Evolutionary conservation across 352 stramenopile species (phyloP).

Genomic region (Pythium phragmitis): DNA sequence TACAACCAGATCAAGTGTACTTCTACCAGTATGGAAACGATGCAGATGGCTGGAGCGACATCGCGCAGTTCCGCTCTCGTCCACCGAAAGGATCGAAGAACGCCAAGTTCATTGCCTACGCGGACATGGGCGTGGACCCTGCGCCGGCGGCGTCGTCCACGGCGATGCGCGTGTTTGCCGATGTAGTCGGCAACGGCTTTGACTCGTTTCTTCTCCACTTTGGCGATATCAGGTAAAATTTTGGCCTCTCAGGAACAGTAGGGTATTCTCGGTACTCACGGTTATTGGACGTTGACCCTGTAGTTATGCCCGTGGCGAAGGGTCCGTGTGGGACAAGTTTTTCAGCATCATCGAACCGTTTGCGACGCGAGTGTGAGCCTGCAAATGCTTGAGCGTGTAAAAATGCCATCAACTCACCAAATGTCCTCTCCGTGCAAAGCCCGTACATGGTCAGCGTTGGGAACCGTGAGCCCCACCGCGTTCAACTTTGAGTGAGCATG

Average conservation of each 20-base stretch:
- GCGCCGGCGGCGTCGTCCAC: constrained; percentile 54
- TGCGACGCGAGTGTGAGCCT: constrained; percentile 54
- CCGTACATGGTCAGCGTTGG: constrained; percentile 80
- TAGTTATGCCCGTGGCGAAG: constrained; percentile 66
- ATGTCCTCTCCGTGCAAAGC: constrained; percentile 17
- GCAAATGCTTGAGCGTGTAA: too few relatives aligned
- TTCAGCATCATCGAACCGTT: constrained; percentile 72
- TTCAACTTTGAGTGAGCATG: not conserved
- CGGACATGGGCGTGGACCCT: constrained; percentile 53
- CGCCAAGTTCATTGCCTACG: constrained; percentile 61
- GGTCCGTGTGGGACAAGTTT: constrained; percentile 70
- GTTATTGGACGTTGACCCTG: not conserved
- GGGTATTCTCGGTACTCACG: not conserved
- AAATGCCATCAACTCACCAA: too few relatives aligned
- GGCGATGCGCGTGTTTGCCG: constrained; percentile 49
- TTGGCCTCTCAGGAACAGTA: not conserved
- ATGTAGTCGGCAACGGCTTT: constrained; percentile 53
- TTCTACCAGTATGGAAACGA: constrained; percentile 69
- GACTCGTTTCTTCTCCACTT: constrained; percentile 78
- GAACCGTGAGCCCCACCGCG: constrained; percentile 48
- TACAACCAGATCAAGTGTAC: constrained; percentile 44
- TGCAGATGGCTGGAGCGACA: constrained; percentile 42
- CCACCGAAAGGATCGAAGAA: constrained; percentile 26
- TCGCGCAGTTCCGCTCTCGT: constrained; percentile 45
- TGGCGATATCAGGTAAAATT: constrained; percentile 60